A percentile compares a stretch with the other conserved stretches of the same genome.
Conservation (phyloP, 768 basidiomycete species). For the Amanita rubescens region DNA sequence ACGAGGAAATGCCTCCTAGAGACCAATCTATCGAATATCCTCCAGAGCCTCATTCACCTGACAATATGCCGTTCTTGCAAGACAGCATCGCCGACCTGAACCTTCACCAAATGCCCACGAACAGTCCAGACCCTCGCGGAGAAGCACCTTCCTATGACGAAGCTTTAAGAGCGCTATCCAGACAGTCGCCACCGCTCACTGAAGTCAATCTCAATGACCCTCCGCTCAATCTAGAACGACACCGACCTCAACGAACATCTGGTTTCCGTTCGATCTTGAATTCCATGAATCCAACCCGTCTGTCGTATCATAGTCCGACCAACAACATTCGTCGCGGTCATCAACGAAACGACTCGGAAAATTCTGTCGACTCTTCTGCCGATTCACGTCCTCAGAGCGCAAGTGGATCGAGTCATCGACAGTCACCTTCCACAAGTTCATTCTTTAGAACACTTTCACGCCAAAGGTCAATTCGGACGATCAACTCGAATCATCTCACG, state of each 20-base stretch:
- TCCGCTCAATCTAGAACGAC: slow-evolving; percentile 7
- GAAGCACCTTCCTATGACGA: slow-evolving; percentile 67
- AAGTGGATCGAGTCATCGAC: slow-evolving; percentile 22
- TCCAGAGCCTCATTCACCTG: slow-evolving; percentile 31
- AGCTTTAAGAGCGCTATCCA: slow-evolving; percentile 23
- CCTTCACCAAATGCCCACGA: slow-evolving; percentile 20
- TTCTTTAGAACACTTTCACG: slow-evolving; percentile 44
- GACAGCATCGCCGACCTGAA: slow-evolving; percentile 22
- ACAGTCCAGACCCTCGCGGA: slow-evolving; percentile 34
- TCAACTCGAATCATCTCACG: slow-evolving; percentile 36
- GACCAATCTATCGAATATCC: slow-evolving; percentile 28
- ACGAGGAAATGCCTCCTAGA: slow-evolving; percentile 18
- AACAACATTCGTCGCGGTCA: slow-evolving; percentile 17
- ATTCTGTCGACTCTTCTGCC: slow-evolving; percentile 19
- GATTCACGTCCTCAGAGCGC: slow-evolving; percentile 19
- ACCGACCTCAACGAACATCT: slow-evolving; percentile 28
- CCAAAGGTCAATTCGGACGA: slow-evolving; percentile 35
- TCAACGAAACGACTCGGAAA: slow-evolving; percentile 23
- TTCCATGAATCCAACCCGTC: slow-evolving; percentile 19
- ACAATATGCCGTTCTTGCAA: slow-evolving; percentile 36
- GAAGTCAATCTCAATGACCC: slow-evolving; percentile 10
- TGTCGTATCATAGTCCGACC: slow-evolving; percentile 20
- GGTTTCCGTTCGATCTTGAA: slow-evolving; percentile 40
- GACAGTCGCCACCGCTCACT: slow-evolving; percentile 2
- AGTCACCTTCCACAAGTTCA: slow-evolving; percentile 28